phyloP scores from a whole-genome alignment of 2,329 filamentous ascomycete species.

The Alternaria solani region DNA sequence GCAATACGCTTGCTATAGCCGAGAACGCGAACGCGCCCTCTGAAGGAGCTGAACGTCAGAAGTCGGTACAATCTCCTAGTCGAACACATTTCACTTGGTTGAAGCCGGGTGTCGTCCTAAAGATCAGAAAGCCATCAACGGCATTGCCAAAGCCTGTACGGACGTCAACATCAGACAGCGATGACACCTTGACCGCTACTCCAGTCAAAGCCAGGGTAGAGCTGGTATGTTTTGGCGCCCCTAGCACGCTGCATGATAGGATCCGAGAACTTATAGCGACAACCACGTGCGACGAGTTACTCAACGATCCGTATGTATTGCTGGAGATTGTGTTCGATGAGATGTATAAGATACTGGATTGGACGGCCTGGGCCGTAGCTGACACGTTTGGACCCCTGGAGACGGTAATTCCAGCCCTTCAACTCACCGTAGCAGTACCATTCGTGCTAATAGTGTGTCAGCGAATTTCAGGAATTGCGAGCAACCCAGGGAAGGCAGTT shows the following conservation, averaged over 20 bases:
- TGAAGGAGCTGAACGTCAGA: background rate
- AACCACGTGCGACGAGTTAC: conserved; percentile 28
- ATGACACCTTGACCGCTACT: conserved; percentile 11
- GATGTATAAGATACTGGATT: conserved; percentile 43
- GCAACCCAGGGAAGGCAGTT: conserved; percentile 24
- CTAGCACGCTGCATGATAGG: conserved; percentile 22
- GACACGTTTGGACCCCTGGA: conserved; percentile 45
- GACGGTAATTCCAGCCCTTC: conserved; percentile 21
- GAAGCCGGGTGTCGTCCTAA: conserved; percentile 38
- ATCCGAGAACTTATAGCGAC: conserved; percentile 23
- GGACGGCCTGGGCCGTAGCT: conserved; percentile 38
- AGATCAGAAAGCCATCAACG: conserved; percentile 17
- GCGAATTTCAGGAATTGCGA: conserved; percentile 33
- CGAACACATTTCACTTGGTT: conserved; percentile 38
- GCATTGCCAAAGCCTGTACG: conserved; percentile 11
- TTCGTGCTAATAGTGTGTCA: conserved; percentile 17
- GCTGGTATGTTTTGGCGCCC: conserved; percentile 42
- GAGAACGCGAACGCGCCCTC: conserved; percentile 18
- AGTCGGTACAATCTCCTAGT: conserved; percentile 17
- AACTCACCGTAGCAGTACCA: background rate
- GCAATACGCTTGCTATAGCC: conserved; percentile 29
- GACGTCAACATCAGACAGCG: conserved; percentile 24
- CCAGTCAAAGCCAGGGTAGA: conserved; percentile 20
- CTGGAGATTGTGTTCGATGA: conserved; percentile 44
- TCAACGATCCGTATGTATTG: conserved; percentile 44